Conservation (phyloP, 2,329 filamentous ascomycete genomes). For the Exophiala sp. region DNA sequence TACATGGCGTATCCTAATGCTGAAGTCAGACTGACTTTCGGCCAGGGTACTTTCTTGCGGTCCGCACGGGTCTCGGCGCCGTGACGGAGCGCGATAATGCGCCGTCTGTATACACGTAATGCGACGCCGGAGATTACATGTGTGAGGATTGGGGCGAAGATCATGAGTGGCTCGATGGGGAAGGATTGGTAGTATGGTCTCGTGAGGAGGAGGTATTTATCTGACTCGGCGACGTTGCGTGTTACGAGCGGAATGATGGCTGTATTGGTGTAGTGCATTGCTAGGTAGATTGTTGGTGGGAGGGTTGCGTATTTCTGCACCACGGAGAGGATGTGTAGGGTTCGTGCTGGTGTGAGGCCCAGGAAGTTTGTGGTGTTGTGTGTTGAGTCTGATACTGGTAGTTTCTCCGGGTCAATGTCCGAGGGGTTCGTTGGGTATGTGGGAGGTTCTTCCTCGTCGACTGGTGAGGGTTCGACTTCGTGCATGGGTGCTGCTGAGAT, state of each 20-base stretch:
- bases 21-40: constrained; percentile 65
- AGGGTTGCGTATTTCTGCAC: constrained; percentile 89
- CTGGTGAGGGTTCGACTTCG: constrained; percentile 78
- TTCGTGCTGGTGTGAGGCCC: constrained; percentile 30
- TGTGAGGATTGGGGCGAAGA: constrained; percentile 68
- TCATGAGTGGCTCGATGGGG: constrained; percentile 72
- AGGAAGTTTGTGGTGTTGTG: constrained; percentile 37
- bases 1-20: constrained; percentile 68
- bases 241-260: constrained; percentile 75
- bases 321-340: constrained; percentile 50
- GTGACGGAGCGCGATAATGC: constrained; percentile 69
- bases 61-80: constrained; percentile 62
- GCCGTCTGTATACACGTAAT: constrained; percentile 70
- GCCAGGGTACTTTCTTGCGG: constrained; percentile 58
- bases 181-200: constrained; percentile 88
- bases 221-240: constrained; percentile 68
- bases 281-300: constrained; percentile 71
- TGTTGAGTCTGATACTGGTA: constrained; percentile 28
- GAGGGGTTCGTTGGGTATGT: constrained; percentile 48
- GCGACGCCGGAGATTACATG: constrained; percentile 76
- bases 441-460: constrained; percentile 53
- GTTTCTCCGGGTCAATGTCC: constrained; percentile 36
- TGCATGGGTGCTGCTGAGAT: constrained; percentile 62
- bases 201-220: constrained; percentile 84
- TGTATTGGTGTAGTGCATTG: constrained; percentile 76